A percentile compares a stretch with the other conserved stretches of the same genome.
Evolutionary conservation across 176 grass and related monocot species (phyloP).

Genomic region (Carex littledalei): DNA sequence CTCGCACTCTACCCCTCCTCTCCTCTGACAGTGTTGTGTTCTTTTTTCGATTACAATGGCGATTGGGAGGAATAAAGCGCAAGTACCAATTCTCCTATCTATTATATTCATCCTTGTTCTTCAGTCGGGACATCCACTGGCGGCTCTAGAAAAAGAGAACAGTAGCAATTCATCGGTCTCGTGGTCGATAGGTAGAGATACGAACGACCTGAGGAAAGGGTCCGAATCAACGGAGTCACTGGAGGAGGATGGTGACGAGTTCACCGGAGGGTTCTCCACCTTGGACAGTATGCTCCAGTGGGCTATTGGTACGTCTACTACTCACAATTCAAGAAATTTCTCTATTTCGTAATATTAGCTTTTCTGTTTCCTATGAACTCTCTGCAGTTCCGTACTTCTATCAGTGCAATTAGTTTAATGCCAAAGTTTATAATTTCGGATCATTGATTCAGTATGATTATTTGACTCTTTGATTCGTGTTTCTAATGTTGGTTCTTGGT

Average conservation of each 20-base stretch:
- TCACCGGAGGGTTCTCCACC: conserved; percentile 68
- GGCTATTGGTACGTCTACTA: conserved; percentile 62
- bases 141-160: conserved; percentile 20
- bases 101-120: neutral
- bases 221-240: conserved; percentile 18
- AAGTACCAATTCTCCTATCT: neutral
- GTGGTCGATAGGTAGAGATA: conserved; percentile 49
- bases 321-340: neutral
- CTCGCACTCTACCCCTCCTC: neutral
- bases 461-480: neutral
- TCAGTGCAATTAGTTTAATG: neutral
- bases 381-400: neutral
- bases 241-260: conserved; percentile 50
- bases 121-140: conserved; percentile 1
- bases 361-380: neutral
- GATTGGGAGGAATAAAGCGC: neutral
- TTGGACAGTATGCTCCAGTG: conserved; percentile 94
- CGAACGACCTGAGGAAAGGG: conserved; percentile 31
- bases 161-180: conserved; percentile 30
- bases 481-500: neutral
- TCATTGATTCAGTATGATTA: neutral
- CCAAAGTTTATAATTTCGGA: neutral
- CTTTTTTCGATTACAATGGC: neutral
- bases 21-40: conserved; percentile 6
- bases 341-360: neutral